Conservation (phyloP, 2,329 filamentous ascomycete species). For the Plectosphaerella cucumerina region DNA sequence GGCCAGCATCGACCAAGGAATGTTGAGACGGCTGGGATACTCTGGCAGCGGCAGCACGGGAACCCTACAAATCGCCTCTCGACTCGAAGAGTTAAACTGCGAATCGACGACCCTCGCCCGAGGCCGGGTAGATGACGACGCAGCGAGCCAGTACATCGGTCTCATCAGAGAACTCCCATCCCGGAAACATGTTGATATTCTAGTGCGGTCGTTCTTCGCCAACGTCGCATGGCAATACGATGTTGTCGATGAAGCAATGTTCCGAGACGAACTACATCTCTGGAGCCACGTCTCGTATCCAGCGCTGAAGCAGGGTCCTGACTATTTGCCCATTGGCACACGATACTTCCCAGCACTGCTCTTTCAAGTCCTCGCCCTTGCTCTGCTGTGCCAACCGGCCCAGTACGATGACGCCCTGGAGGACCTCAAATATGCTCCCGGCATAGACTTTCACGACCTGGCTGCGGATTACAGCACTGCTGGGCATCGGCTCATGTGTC, state of each 20-base stretch:
- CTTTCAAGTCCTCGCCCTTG: constrained; percentile 5
- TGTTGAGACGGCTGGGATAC: neutral
- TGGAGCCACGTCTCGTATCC: constrained; percentile 5
- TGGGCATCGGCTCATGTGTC: constrained; percentile 1
- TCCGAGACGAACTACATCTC: constrained; percentile 1
- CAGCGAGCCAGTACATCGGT: constrained; percentile 1
- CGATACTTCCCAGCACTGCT: constrained; percentile 8
- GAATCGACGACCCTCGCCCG: neutral
- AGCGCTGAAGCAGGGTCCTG: constrained; percentile 3
- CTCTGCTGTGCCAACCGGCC: constrained; percentile 5
- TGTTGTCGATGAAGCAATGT: constrained; percentile 7
- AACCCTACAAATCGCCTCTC: neutral
- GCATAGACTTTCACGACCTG: constrained; percentile 6
- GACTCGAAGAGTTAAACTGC: neutral
- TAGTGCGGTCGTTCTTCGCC: constrained; percentile 6
- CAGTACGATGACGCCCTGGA: constrained; percentile 4
- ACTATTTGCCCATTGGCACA: neutral
- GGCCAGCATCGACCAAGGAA: neutral
- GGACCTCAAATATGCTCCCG: constrained; percentile 6
- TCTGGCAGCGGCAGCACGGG: constrained; percentile 1
- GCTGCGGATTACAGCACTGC: constrained; percentile 8
- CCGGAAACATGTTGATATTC: constrained; percentile 2
- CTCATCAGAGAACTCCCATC: constrained; percentile 6
- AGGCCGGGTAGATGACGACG: neutral
- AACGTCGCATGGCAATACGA: constrained; percentile 10